Base-by-base conservation (phyloP, 257 asterid species). In the Jacaranda copaia region DNA sequence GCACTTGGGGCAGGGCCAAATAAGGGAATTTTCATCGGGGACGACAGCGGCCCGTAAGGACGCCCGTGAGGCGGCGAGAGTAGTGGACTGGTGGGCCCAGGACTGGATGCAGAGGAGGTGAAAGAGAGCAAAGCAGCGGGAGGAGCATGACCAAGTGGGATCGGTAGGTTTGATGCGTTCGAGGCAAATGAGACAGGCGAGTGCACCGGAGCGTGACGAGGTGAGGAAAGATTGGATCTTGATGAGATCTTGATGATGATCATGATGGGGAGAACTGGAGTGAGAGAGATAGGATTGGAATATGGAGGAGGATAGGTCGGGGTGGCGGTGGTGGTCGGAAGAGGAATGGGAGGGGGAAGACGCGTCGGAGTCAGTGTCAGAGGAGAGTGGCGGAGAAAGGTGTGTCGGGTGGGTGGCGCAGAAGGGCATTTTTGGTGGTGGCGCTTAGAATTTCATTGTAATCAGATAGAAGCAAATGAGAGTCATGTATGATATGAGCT, bases 1-100 rank as follows among this genome's bases (percentile, higher is more conserved):
- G 83, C 99, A 94, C 78, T 92, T 92, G 70, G 99, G 99, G 81
- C 99, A 94, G 79, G 96, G 98, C 99, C 98, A 94, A 32, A 81
- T 81, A 39, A 88, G 83, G 46, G 87, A 77, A 4, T 60, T 71
- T 15, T 86, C 93, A 20, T 82, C 83, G 16, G 90, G 80, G 6
- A 83, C 67, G 4, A 84, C 86, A 57, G 86, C 89, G 35, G 97
- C 98, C 51, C 99, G 98, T 42, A 92, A 18, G 74, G 84, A 73
- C 35, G 99, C 99, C 36, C 99, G 91, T 52, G 92, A 86, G 57
- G 90, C 92, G 48, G 99, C 88, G 55, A 87, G 83, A 48, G 82
- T 68, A 83, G 95, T 86, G 84, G 95, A 91, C 57, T 92, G 97
- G 16, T 70, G 90, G 49, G 96, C 92, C 99, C 99, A 94, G 11